Evolutionary conservation across 2,329 filamentous ascomycete genomes (phyloP).

Genomic region (Capronia americana): DNA sequence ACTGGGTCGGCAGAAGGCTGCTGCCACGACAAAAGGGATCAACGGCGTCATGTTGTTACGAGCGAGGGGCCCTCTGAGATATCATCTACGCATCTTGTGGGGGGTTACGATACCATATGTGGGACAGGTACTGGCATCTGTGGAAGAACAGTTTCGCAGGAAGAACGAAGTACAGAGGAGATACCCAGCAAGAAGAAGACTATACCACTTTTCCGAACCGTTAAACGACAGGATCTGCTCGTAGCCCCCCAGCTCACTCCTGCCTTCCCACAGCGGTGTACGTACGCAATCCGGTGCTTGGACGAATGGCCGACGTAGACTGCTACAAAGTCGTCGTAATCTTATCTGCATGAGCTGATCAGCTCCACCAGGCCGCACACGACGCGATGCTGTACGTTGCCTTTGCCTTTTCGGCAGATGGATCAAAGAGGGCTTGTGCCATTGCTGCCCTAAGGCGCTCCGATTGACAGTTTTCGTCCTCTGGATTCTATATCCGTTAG

Average conservation of each 20-base stretch:
- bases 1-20: neutral
- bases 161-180: slow-evolving; percentile 1
- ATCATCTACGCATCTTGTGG: slow-evolving; percentile 1
- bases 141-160: neutral
- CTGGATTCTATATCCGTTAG: no score
- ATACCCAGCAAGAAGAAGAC: slow-evolving; percentile 2
- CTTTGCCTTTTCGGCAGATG: neutral
- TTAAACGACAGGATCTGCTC: neutral
- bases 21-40: slow-evolving; percentile 8
- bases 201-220: neutral
- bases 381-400: neutral
- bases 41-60: slow-evolving; percentile 3
- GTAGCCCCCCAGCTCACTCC: neutral
- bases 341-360: neutral
- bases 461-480: no score
- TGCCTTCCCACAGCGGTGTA: neutral
- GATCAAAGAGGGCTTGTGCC: neutral
- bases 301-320: neutral
- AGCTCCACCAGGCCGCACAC: neutral
- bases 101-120: neutral
- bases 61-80: slow-evolving; percentile 7
- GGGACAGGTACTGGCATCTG: neutral
- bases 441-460: no score
- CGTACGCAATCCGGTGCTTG: neutral
- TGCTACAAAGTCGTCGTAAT: slow-evolving; percentile 9